phyloP scores from a whole-genome alignment of 257 asterid species.

The Solanum pimpinellifolium region DNA sequence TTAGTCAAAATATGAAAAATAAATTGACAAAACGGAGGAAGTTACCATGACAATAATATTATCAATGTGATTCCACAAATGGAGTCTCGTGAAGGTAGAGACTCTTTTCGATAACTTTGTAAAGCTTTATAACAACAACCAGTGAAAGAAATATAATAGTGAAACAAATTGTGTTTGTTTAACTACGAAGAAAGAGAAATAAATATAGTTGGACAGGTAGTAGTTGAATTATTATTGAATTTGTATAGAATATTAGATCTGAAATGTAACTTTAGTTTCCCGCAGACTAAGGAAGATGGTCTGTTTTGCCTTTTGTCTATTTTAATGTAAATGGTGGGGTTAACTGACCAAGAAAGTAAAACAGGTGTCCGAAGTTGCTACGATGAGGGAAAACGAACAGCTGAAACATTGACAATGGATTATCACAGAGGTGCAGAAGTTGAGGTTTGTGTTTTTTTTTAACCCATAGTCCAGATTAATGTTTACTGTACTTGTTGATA shows the following conservation, averaged over 20 bases:
- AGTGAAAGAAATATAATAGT: too few species aligned
- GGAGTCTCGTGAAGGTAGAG: background rate
- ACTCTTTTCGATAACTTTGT: too few species aligned
- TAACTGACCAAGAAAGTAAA: background rate
- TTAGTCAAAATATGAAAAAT: background rate
- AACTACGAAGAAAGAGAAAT: background rate
- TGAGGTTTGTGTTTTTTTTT: slow-evolving; percentile 38
- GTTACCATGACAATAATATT: background rate
- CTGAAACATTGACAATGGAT: slow-evolving; percentile 98
- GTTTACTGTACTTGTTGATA: background rate
- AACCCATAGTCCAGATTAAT: background rate
- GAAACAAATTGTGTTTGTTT: background rate
- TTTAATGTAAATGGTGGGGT: background rate
- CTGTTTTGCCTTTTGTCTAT: background rate
- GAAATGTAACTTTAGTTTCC: background rate
- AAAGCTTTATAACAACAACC: background rate
- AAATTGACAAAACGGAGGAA: background rate
- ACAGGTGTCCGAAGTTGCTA: slow-evolving; percentile 98
- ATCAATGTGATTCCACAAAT: background rate
- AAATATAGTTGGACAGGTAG: background rate
- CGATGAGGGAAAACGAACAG: slow-evolving; percentile 98
- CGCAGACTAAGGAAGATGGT: background rate
- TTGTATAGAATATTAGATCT: background rate
- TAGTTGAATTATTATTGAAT: background rate
- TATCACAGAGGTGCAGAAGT: slow-evolving; percentile 95